Evolutionary conservation across 352 stramenopile species (phyloP).

Genomic region (Globisporangium acanthophoron): DNA sequence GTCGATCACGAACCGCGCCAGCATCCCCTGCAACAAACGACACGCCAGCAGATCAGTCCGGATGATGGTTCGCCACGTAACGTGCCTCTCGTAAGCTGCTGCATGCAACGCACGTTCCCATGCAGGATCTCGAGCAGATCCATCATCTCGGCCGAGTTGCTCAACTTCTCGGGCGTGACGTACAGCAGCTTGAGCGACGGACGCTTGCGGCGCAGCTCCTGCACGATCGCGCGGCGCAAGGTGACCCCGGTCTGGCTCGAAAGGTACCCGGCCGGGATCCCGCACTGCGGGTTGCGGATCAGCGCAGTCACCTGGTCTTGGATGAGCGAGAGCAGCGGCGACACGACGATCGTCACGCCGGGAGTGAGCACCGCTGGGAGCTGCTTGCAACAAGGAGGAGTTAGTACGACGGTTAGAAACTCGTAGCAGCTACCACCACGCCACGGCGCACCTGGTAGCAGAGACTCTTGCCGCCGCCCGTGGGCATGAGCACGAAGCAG

Average conservation of each 20-base stretch:
- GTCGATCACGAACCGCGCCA: constrained; percentile 94
- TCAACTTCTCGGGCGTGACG: constrained; percentile 94
- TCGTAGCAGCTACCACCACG: constrained; percentile 6
- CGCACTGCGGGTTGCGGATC: constrained; percentile 53
- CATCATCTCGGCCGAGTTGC: constrained; percentile 69
- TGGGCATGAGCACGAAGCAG: constrained; percentile 94
- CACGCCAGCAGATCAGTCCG: background rate
- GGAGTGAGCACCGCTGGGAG: constrained; percentile 55
- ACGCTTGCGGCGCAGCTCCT: constrained; percentile 75
- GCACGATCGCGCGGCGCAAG: constrained; percentile 54
- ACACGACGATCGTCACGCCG: constrained; percentile 92
- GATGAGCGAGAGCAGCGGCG: constrained; percentile 92
- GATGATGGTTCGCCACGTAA: background rate
- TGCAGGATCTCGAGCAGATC: constrained; percentile 48
- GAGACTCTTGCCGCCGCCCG: constrained; percentile 88
- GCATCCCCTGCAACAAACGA: constrained; percentile 36
- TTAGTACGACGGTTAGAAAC: background rate
- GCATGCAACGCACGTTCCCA: constrained; percentile 23
- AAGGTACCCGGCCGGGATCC: constrained; percentile 68
- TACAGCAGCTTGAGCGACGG: constrained; percentile 89
- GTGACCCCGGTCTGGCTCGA: constrained; percentile 68
- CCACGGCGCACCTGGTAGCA: constrained; percentile 83
- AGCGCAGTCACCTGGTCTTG: constrained; percentile 89
- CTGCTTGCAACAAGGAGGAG: constrained; percentile 2
- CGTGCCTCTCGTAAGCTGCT: background rate